Percentiles rank a stretch among this genome's conserved stretches.
Evolutionary conservation across 345 rosid genomes (phyloP).

Genomic region (rapeseed (Brassica napus)): Da-Ae NC_063450.1:39450501-39451000

Average conservation of each 20-base stretch:
- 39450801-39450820: no score
- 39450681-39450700: conserved; percentile 92
- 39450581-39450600: conserved; percentile 55
- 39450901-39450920: conserved; percentile 70
- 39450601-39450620: background rate
- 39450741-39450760: conserved; percentile 52
- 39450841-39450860: conserved; percentile 59
- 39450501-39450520: conserved; percentile 67
- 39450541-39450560: conserved; percentile 30
- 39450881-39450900: conserved; percentile 70
- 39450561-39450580: conserved; percentile 35
- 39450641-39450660: background rate
- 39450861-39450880: conserved; percentile 92
- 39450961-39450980: conserved; percentile 6
- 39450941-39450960: conserved; percentile 6
- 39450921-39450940: conserved; percentile 1
- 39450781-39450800: no score
- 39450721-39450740: conserved; percentile 79
- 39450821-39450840: conserved; percentile 59
- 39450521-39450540: conserved; percentile 55
- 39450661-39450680: conserved; percentile 92
- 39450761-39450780: no score
- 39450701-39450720: conserved; percentile 72
- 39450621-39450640: background rate
- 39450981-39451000: conserved; percentile 95